A percentile compares a stretch with the other conserved stretches of the same genome.
phyloP scores from a whole-genome alignment of 345 rosid species.

The Acer campestre region DNA sequence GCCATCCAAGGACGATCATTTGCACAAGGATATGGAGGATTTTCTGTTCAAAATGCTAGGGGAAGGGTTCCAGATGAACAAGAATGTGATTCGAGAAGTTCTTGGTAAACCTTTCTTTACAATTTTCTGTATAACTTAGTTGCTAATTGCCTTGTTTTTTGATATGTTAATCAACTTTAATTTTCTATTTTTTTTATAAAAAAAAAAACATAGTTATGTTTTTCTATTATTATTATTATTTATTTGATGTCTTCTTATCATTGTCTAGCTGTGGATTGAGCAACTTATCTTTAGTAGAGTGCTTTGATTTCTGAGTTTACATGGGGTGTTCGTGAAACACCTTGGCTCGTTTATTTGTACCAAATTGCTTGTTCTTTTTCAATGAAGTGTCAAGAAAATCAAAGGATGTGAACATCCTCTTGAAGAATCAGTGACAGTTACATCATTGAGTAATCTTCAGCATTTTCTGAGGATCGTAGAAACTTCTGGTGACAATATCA shows the following conservation, averaged over 20 bases:
- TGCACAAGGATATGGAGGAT: slow-evolving; percentile 48
- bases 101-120: slow-evolving; percentile 40
- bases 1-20: slow-evolving; percentile 21
- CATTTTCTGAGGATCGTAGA: neutral
- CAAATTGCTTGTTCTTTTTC: neutral
- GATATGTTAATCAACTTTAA: neutral
- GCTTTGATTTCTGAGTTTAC: neutral
- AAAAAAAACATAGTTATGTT: neutral
- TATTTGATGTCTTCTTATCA: neutral
- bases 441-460: neutral
- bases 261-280: slow-evolving; percentile 5
- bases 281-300: neutral
- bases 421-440: neutral
- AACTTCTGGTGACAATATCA: neutral
- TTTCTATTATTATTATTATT: neutral
- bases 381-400: neutral
- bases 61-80: slow-evolving; percentile 47
- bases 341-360: neutral
- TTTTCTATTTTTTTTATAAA: neutral
- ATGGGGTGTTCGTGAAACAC: neutral
- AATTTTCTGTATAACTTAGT: slow-evolving; percentile 10
- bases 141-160: neutral
- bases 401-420: neutral
- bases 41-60: slow-evolving; percentile 56
- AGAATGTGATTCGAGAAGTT: slow-evolving; percentile 40